phyloP scores from a whole-genome alignment of 2,329 filamentous ascomycete genomes.

The Talaromyces sp. region DNA sequence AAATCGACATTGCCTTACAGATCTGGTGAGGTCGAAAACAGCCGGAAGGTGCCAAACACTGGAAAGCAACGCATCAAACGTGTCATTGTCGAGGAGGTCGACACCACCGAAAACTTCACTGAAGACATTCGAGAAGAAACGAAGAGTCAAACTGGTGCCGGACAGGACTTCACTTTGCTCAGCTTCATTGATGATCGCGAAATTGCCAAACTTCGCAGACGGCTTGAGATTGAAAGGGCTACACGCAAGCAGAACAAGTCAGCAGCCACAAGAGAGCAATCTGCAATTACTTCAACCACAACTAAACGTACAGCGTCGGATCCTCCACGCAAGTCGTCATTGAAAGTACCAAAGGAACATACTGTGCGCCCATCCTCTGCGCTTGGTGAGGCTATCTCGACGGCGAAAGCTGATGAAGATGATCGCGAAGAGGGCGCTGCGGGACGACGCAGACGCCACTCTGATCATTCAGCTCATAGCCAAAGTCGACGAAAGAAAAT shows the following conservation, averaged over 20 bases:
- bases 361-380: slow-evolving; percentile 31
- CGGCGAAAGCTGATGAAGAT: slow-evolving; percentile 23
- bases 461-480: slow-evolving; percentile 45
- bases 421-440: slow-evolving; percentile 27
- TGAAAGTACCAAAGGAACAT: slow-evolving; percentile 46
- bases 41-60: slow-evolving; percentile 32
- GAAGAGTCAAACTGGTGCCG: slow-evolving; percentile 23
- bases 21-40: slow-evolving; percentile 16
- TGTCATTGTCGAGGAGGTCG: slow-evolving; percentile 31
- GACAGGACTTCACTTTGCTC: slow-evolving; percentile 48
- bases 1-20: background rate
- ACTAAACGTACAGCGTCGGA: slow-evolving; percentile 32
- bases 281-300: slow-evolving; percentile 37
- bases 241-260: slow-evolving; percentile 39
- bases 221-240: slow-evolving; percentile 51
- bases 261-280: slow-evolving; percentile 25
- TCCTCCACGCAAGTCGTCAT: slow-evolving; percentile 50
- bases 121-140: slow-evolving; percentile 24
- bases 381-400: slow-evolving; percentile 31
- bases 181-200: slow-evolving; percentile 51
- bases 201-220: slow-evolving; percentile 51
- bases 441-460: slow-evolving; percentile 34
- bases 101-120: slow-evolving; percentile 27
- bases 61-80: slow-evolving; percentile 38
- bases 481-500: slow-evolving; percentile 47